Evolutionary conservation across 2,329 filamentous ascomycete species (phyloP), one percentile per base, ranked within the genome.

Genomic region (Aspergillus alliaceus): DNA sequence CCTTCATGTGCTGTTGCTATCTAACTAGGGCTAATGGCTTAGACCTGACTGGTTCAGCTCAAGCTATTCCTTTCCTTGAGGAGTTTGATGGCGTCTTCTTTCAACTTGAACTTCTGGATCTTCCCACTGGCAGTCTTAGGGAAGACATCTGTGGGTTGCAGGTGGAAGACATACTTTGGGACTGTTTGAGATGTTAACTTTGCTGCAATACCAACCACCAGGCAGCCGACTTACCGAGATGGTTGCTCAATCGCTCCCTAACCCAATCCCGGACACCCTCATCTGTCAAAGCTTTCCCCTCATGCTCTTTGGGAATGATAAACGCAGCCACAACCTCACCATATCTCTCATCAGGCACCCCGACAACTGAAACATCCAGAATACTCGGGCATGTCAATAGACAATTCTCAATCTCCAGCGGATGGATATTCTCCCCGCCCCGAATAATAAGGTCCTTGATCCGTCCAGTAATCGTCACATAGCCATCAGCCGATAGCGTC

Each of bases 71-170:
- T 35, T 24, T 79, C 72, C 31, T 69, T 73, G 47, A 86, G 60
- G 53, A 84, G 62, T 62, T 77, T 65, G 37, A 83, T 69, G 0
- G 85, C 93, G 67, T 82, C 78, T 15, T 92, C 89, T 68, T 85
- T 84, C 67, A 98, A 73, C 78, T 89, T 93, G 72, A 90, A 97
- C 78, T 98, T 97, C 78, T 96, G 91, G 55, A 98, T 93, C 84
- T 99, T 99, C 24, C 93, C 93, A 72, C 91, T 96, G 6, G 92
- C 90, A 34, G 95, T 99, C 83, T 96, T 97, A 20, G 93, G 93
- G 71, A 90, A 96, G n/a, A 86, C 84, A 1, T 87, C 82, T 0
- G 64, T 63, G 6, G 68, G 65, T 3, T 57, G 46, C 9, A 90
- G 81, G 84, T 90, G 96, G 71, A 96, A 96, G n/a, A 98, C 84